Percentiles rank a stretch among this genome's conserved stretches.
Conservation (phyloP, 345 rosid species). For the Leavenworthia alabamica region DNA sequence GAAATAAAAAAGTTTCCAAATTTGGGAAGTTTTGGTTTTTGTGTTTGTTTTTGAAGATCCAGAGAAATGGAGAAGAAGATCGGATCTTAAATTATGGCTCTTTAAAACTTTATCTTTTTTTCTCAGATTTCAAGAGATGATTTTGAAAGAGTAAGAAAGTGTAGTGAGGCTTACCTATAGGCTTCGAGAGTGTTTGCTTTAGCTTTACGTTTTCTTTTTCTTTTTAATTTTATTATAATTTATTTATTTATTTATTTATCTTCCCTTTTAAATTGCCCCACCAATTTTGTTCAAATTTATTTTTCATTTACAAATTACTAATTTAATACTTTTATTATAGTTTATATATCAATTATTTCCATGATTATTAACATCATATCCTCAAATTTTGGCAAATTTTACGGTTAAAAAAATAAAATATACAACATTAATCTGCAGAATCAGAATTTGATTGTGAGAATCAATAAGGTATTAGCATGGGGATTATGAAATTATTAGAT, state of each 20-base stretch:
- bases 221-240: not conserved
- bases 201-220: slow-evolving; percentile 59
- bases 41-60: slow-evolving; percentile 18
- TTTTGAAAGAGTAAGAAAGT: slow-evolving; percentile 29
- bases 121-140: slow-evolving; percentile 20
- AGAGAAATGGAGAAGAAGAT: slow-evolving; percentile 23
- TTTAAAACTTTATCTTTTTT: slow-evolving; percentile 4
- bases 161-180: slow-evolving; percentile 40
- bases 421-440: not conserved
- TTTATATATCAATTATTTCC: slow-evolving; percentile 20
- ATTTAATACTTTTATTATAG: not conserved
- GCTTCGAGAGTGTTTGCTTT: slow-evolving; percentile 46
- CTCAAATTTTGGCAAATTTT: slow-evolving; percentile 22
- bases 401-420: not conserved
- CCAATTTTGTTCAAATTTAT: slow-evolving; percentile 11
- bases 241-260: not conserved
- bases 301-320: not conserved
- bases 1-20: not conserved
- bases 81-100: slow-evolving; percentile 10
- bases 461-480: slow-evolving; percentile 7
- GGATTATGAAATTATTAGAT: not conserved
- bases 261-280: slow-evolving; percentile 13
- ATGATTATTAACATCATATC: slow-evolving; percentile 23
- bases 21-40: not conserved
- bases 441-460: not conserved